phyloP scores from a whole-genome alignment of 2,329 filamentous ascomycete genomes.

The Cytospora leucostoma region DNA sequence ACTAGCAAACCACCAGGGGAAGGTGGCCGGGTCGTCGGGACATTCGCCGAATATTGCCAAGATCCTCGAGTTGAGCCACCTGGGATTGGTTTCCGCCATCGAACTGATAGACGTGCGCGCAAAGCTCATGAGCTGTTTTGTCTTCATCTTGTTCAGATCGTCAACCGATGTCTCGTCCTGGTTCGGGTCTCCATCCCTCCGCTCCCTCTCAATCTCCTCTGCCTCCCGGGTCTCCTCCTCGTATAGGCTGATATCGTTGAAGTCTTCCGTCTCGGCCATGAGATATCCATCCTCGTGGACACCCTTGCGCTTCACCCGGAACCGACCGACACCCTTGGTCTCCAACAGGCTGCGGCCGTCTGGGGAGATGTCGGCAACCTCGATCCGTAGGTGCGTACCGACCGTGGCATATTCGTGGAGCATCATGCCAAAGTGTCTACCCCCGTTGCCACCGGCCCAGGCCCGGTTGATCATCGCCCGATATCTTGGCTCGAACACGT shows the following conservation, averaged over 20 bases:
- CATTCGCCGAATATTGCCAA: slow-evolving; percentile 75
- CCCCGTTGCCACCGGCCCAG: slow-evolving; percentile 57
- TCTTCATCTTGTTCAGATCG: slow-evolving; percentile 61
- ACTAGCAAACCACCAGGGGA: slow-evolving; percentile 90
- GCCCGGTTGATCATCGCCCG: slow-evolving; percentile 83
- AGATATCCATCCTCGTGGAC: slow-evolving; percentile 71
- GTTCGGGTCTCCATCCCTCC: not conserved
- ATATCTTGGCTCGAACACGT: slow-evolving; percentile 92
- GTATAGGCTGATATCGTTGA: slow-evolving; percentile 79
- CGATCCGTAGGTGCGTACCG: slow-evolving; percentile 77
- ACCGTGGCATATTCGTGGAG: slow-evolving; percentile 44
- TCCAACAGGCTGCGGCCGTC: slow-evolving; percentile 84
- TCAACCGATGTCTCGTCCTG: slow-evolving; percentile 27
- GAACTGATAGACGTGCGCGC: slow-evolving; percentile 67
- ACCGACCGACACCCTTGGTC: slow-evolving; percentile 74
- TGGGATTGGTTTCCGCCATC: slow-evolving; percentile 68
- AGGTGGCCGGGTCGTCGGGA: slow-evolving; percentile 72
- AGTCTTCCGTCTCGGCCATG: slow-evolving; percentile 71
- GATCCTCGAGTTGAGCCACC: slow-evolving; percentile 74
- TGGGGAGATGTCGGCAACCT: slow-evolving; percentile 70
- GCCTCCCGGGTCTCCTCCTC: slow-evolving; percentile 80
- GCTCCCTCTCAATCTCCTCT: slow-evolving; percentile 31
- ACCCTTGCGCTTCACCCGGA: slow-evolving; percentile 67
- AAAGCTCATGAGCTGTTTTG: slow-evolving; percentile 67
- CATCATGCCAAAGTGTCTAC: slow-evolving; percentile 83